Conservation (phyloP, 2,329 filamentous ascomycete species). For the Aureobasidium subglaciale region DNA sequence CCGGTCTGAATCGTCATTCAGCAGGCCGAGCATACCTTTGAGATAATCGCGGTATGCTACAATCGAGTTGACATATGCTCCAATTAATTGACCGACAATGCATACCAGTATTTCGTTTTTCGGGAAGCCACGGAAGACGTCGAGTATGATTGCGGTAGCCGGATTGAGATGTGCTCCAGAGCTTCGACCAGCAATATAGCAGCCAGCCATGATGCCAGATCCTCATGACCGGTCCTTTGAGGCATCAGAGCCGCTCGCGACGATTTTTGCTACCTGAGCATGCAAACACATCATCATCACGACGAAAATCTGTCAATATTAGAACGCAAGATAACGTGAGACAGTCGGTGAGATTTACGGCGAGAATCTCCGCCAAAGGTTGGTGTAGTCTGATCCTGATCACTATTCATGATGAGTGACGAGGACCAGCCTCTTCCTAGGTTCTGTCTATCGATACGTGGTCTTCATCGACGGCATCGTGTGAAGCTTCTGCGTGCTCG, state of each 20-base stretch:
- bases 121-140: conserved; percentile 45
- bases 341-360: conserved; percentile 25
- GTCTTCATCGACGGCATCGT: not conserved
- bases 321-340: not conserved
- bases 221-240: conserved; percentile 39
- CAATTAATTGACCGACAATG: conserved; percentile 46
- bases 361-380: conserved; percentile 47
- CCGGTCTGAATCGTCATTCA: conserved; percentile 19
- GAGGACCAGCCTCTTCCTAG: conserved; percentile 45
- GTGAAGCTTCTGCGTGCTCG: not conserved
- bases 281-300: conserved; percentile 40
- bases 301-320: conserved; percentile 16
- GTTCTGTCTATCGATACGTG: conserved; percentile 28
- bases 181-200: conserved; percentile 35
- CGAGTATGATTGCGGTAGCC: conserved; percentile 36
- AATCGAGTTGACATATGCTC: conserved; percentile 44
- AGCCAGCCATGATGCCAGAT: conserved; percentile 39
- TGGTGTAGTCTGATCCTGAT: conserved; percentile 46
- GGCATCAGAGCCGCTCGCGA: conserved; percentile 36
- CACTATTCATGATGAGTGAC: conserved; percentile 39
- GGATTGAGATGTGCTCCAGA: conserved; percentile 46
- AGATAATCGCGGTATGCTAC: conserved; percentile 39
- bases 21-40: conserved; percentile 26
- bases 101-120: conserved; percentile 46
- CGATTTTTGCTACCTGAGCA: conserved; percentile 40